Conservation (phyloP, 2,329 filamentous ascomycete genomes). For the Fusarium mexicanum region DNA sequence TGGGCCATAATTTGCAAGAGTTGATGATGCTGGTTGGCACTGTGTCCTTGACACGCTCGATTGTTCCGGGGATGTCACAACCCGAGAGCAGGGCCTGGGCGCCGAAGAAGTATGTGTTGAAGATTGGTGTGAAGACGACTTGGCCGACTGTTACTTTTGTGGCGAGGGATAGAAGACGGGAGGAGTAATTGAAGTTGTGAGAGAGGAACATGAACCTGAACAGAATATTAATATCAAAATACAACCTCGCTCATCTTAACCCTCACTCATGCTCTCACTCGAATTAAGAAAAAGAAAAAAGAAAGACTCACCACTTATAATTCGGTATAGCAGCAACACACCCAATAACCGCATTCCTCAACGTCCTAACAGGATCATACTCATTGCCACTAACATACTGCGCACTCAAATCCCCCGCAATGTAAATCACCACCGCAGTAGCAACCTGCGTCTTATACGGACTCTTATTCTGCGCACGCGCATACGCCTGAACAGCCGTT, state of each 20-base stretch:
- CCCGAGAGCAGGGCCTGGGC: conserved; percentile 80
- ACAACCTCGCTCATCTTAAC: not conserved
- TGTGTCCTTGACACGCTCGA: conserved; percentile 76
- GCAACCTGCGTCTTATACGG: conserved; percentile 84
- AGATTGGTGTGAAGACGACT: conserved; percentile 80
- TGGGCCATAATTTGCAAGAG: conserved; percentile 88
- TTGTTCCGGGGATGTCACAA: conserved; percentile 69
- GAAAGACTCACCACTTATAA: conserved; percentile 76
- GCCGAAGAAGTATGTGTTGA: conserved; percentile 86
- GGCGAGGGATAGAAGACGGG: conserved; percentile 73
- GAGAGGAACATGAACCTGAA: conserved; percentile 81
- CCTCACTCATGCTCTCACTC: not conserved
- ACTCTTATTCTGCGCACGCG: conserved; percentile 72
- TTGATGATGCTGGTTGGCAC: conserved; percentile 82
- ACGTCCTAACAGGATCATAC: conserved; percentile 76
- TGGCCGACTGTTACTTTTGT: conserved; percentile 87
- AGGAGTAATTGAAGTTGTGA: conserved; percentile 84
- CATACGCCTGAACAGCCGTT: conserved; percentile 67
- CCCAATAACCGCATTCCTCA: conserved; percentile 79
- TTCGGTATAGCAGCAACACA: conserved; percentile 77
- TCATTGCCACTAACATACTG: conserved; percentile 71
- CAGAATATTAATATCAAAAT: not conserved
- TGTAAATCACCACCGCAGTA: conserved; percentile 80
- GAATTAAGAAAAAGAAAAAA: not conserved
- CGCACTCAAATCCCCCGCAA: conserved; percentile 80